Evolutionary conservation across 495 filamentous ascomycete genomes (phyloP).

Genomic region (Lophiostoma macrostomum): DNA sequence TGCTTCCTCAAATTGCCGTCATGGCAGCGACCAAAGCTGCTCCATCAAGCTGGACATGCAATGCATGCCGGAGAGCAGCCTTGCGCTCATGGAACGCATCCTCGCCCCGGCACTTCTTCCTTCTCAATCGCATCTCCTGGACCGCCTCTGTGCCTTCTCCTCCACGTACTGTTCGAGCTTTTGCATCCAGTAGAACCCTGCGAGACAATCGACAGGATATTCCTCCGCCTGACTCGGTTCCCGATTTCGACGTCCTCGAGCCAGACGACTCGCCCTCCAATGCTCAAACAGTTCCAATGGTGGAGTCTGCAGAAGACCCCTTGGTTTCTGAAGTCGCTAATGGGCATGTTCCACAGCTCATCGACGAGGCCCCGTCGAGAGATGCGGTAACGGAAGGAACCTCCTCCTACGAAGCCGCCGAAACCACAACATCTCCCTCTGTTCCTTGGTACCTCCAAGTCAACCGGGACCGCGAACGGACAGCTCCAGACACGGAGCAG

Average conservation of each 20-base stretch:
- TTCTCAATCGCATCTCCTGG: slow-evolving; percentile 2
- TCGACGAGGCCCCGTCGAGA: background rate
- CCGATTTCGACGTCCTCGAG: too few species aligned
- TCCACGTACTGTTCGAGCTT: background rate
- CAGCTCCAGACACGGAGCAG: slow-evolving; percentile 54
- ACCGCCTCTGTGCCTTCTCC: slow-evolving; percentile 1
- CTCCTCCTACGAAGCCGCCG: background rate
- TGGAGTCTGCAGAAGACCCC: too few species aligned
- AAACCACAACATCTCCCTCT: background rate
- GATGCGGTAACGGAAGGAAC: background rate
- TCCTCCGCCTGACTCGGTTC: too few species aligned
- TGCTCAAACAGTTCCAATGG: too few species aligned
- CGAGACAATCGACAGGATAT: too few species aligned
- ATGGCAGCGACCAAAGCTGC: slow-evolving; percentile 2
- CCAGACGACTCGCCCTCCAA: too few species aligned
- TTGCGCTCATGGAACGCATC: background rate
- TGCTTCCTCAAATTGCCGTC: background rate
- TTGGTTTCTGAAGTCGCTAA: too few species aligned
- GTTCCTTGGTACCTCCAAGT: slow-evolving; percentile 88
- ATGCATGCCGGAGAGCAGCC: slow-evolving; percentile 5
- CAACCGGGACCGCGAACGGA: slow-evolving; percentile 37
- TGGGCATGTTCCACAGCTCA: too few species aligned
- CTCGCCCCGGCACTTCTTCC: background rate
- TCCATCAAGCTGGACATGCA: background rate
- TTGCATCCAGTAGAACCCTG: background rate